phyloP scores from a whole-genome alignment of 2,329 filamentous ascomycete species.

The Fusarium armeniacum region DNA sequence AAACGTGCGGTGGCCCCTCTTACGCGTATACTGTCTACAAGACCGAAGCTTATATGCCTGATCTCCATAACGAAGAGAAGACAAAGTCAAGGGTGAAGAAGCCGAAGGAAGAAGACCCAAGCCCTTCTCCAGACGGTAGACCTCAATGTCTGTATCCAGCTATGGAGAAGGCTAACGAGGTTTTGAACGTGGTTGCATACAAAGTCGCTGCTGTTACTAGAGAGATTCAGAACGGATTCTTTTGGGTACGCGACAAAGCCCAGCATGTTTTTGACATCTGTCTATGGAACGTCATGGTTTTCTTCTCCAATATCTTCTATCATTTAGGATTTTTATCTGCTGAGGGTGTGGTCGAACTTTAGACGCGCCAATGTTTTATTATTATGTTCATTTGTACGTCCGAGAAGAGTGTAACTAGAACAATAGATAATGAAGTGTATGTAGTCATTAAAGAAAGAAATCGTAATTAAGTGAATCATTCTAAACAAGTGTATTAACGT shows the following conservation, averaged over 20 bases:
- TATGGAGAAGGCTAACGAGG: slow-evolving; percentile 5
- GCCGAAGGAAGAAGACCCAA: background rate
- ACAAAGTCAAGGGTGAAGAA: fast-evolving
- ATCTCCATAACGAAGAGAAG: background rate
- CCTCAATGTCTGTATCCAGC: slow-evolving; percentile 12
- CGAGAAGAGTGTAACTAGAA: background rate
- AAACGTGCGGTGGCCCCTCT: slow-evolving; percentile 13
- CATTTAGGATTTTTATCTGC: background rate
- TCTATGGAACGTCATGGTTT: slow-evolving; percentile 20
- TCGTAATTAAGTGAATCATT: background rate
- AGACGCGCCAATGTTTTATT: background rate
- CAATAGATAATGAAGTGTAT: background rate
- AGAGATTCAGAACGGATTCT: background rate
- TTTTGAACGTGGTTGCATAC: background rate
- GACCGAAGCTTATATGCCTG: background rate
- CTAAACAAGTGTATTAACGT: background rate
- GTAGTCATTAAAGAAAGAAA: background rate
- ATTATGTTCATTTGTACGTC: background rate
- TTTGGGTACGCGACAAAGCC: slow-evolving; percentile 6
- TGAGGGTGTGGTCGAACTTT: slow-evolving; percentile 5
- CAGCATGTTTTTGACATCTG: slow-evolving; percentile 16
- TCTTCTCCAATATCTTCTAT: slow-evolving; percentile 1
- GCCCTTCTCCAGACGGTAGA: background rate
- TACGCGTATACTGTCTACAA: slow-evolving; percentile 10
- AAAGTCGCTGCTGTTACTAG: background rate